Conservation (phyloP, 768 basidiomycete species). For the Butyriboletus loyo region DNA sequence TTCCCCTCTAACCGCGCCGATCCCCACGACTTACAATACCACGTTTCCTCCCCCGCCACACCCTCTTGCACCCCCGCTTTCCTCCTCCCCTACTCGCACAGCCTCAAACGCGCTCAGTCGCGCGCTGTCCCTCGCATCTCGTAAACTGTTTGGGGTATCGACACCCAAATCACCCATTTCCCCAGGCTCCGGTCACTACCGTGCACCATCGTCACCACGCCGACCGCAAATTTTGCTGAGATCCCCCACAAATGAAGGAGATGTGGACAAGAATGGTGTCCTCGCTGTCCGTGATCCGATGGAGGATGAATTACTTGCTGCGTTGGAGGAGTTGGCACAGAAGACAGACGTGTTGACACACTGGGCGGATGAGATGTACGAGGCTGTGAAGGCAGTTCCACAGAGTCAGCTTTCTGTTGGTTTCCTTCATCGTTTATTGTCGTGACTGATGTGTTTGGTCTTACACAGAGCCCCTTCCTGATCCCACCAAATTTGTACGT, state of each 20-base stretch:
- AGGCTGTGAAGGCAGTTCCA: slow-evolving; percentile 79
- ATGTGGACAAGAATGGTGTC: slow-evolving; percentile 23
- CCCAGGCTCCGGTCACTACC: slow-evolving; percentile 37
- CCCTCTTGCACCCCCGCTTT: slow-evolving; percentile 50
- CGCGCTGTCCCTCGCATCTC: slow-evolving; percentile 75
- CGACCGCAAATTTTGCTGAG: slow-evolving; percentile 50
- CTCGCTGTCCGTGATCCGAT: slow-evolving; percentile 54
- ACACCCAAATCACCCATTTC: slow-evolving; percentile 37
- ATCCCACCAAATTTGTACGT: slow-evolving; percentile 70
- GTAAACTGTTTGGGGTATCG: slow-evolving; percentile 70
- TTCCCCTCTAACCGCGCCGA: slow-evolving; percentile 21
- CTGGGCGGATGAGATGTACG: slow-evolving; percentile 95
- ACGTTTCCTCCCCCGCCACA: slow-evolving; percentile 69
- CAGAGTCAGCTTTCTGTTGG: slow-evolving; percentile 58
- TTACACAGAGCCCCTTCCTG: slow-evolving; percentile 68
- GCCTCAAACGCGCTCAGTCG: slow-evolving; percentile 75
- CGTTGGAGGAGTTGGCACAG: slow-evolving; percentile 87
- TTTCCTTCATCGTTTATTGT: not conserved
- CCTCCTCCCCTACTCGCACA: slow-evolving; percentile 65
- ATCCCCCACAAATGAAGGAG: slow-evolving; percentile 38
- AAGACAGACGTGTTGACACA: slow-evolving; percentile 92
- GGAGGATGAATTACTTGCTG: slow-evolving; percentile 79
- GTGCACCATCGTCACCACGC: slow-evolving; percentile 52
- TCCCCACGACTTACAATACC: slow-evolving; percentile 34
- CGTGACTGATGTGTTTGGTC: slow-evolving; percentile 1